Percentiles rank a stretch among this genome's conserved stretches.
Conservation (phyloP, 805 yeast genomes). For the Candida awuae region DNA sequence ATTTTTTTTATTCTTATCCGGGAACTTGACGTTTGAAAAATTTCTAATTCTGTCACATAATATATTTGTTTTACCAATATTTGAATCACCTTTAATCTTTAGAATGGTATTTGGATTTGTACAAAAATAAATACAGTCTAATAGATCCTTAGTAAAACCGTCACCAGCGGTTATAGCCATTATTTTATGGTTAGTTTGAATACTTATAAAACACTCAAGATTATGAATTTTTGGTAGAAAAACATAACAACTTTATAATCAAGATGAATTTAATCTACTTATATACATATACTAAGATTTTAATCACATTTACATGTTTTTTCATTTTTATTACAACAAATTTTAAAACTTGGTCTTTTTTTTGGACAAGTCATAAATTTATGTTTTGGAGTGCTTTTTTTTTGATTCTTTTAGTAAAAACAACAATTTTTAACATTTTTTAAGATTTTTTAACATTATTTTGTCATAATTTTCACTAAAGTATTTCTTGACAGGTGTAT, state of each 20-base stretch:
- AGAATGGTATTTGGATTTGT: neutral
- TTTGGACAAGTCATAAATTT: conserved; percentile 1
- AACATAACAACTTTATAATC: too few species aligned
- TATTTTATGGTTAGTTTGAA: too few species aligned
- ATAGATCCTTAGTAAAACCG: neutral
- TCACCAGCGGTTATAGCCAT: neutral
- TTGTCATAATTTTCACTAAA: too few species aligned
- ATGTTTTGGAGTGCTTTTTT: too few species aligned
- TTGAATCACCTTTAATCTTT: neutral
- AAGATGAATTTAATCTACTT: neutral
- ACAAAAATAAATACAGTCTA: neutral
- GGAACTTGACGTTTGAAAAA: neutral
- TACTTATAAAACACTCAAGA: too few species aligned
- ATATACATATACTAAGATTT: neutral
- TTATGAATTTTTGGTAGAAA: too few species aligned
- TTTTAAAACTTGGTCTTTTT: too few species aligned
- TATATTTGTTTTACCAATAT: neutral
- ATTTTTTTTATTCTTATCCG: neutral
- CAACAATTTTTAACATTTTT: neutral
- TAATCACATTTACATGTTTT: too few species aligned
- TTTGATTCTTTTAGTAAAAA: too few species aligned
- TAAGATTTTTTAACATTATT: too few species aligned
- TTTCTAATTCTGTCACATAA: conserved; percentile 3
- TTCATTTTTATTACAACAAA: too few species aligned
- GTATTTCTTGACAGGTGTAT: too few species aligned